phyloP scores from a whole-genome alignment of 495 filamentous ascomycete species.

The Penicillium pulvis region DNA sequence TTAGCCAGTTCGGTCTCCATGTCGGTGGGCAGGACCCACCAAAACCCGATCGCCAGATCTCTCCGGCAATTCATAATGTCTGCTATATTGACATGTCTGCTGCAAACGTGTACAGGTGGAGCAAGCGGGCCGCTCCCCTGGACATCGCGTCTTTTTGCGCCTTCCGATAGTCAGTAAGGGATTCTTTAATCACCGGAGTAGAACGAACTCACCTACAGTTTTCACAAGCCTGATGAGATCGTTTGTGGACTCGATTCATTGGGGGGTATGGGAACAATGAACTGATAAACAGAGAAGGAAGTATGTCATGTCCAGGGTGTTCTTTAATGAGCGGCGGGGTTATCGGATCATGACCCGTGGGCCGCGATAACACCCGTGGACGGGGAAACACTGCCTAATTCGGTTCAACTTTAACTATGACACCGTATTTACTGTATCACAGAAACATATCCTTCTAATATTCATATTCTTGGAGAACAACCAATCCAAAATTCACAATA shows the following conservation, averaged over 20 bases:
- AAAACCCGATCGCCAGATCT: slow-evolving; percentile 16
- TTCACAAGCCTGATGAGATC: slow-evolving; percentile 41
- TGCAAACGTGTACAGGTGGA: slow-evolving; percentile 45
- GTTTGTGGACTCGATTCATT: slow-evolving; percentile 24
- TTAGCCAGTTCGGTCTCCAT: slow-evolving; percentile 14
- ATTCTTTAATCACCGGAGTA: neutral
- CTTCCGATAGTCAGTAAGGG: slow-evolving; percentile 17
- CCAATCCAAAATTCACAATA: neutral
- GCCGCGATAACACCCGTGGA: slow-evolving; percentile 3
- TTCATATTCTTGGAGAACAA: neutral
- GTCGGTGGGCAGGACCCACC: slow-evolving; percentile 16
- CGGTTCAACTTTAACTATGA: neutral
- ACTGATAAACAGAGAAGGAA: neutral
- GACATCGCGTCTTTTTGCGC: slow-evolving; percentile 49
- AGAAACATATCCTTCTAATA: neutral
- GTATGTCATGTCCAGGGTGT: neutral
- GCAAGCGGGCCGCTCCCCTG: slow-evolving; percentile 45
- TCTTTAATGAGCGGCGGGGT: slow-evolving; percentile 22
- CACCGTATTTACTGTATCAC: neutral
- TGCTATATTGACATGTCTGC: slow-evolving; percentile 41
- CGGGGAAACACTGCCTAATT: slow-evolving; percentile 6
- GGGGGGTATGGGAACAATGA: neutral
- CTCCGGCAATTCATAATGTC: slow-evolving; percentile 17
- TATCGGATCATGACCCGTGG: slow-evolving; percentile 18
- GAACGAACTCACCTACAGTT: slow-evolving; percentile 39